A percentile compares a stretch with the other conserved stretches of the same genome.
These are phyloP conservation scores for Ustanciosporium gigantosporum DNA, from an alignment of 1,284 basidiomycete genomes.

Conservation along the genomic window DNA sequence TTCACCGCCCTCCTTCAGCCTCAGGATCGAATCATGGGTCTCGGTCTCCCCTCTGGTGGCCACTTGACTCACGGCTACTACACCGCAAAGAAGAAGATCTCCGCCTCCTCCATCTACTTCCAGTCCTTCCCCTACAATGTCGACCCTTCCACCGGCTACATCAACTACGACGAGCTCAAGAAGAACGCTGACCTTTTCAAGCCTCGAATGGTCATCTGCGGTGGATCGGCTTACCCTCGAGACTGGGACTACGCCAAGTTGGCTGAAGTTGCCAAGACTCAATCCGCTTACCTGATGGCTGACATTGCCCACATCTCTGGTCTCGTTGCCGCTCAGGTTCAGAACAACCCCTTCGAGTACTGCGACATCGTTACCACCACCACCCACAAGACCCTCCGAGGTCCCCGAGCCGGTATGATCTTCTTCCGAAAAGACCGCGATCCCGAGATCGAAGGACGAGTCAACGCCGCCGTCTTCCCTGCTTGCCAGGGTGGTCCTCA, in stretches of 20 bases:
- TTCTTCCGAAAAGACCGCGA: constrained; percentile 97
- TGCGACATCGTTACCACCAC: constrained; percentile 75
- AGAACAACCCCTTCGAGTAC: constrained; percentile 90
- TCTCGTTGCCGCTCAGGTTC: constrained; percentile 88
- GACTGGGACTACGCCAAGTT: constrained; percentile 80
- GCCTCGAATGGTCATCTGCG: constrained; percentile 92
- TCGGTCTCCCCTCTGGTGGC: constrained; percentile 96
- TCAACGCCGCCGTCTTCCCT: constrained; percentile 99
- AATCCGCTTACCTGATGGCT: constrained; percentile 76
- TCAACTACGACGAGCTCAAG: constrained; percentile 84
- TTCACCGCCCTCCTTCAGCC: constrained; percentile 96
- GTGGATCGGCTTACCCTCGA: constrained; percentile 96
- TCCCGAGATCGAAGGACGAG: constrained; percentile 84
- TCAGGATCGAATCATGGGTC: constrained; percentile 98
- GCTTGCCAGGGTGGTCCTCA: constrained; percentile 99
- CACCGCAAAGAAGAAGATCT: constrained; percentile 99
- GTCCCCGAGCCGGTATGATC: constrained; percentile 95
- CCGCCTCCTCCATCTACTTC: constrained; percentile 99
- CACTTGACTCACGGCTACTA: constrained; percentile 98
- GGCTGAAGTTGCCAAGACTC: constrained; percentile 79
- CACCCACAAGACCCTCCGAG: constrained; percentile 97
- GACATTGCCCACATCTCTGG: constrained; percentile 99
- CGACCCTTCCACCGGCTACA: constrained; percentile 71
- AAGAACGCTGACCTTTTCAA: constrained; percentile 94
- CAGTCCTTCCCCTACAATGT: constrained; percentile 96